A percentile compares a stretch with the other conserved stretches of the same genome.
phyloP scores from a whole-genome alignment of 164 flowering plant genomes.

The Euptelea pleiosperma region DNA sequence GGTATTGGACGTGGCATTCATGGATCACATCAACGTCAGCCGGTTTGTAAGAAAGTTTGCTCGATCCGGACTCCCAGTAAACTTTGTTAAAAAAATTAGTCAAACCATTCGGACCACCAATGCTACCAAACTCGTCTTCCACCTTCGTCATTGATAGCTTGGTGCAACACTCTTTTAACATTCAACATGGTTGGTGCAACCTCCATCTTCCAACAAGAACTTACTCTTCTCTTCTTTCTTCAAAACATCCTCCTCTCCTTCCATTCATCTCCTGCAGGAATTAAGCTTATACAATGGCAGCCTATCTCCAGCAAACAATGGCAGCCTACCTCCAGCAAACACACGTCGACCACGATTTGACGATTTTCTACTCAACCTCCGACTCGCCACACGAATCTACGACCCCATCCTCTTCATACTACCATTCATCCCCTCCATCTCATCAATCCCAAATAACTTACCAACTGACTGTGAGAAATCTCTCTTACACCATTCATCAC shows the following conservation, averaged over 20 bases:
- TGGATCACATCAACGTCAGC: too few species aligned
- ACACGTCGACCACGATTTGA: conserved; percentile 46
- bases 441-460: conserved; percentile 18
- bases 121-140: conserved; percentile 23
- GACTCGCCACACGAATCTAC: conserved; percentile 53
- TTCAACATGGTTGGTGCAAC: conserved; percentile 35
- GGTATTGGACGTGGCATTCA: too few species aligned
- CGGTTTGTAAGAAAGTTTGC: too few species aligned
- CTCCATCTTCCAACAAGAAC: conserved; percentile 18
- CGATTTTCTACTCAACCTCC: conserved; percentile 53
- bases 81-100: too few species aligned
- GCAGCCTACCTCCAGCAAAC: conserved; percentile 37
- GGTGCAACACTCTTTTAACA: conserved; percentile 1
- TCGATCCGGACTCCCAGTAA: too few species aligned
- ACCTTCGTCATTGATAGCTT: not conserved
- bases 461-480: conserved; percentile 44
- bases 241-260: not conserved
- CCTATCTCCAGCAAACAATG: conserved; percentile 24
- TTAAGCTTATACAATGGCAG: not conserved
- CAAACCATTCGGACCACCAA: conserved; percentile 32
- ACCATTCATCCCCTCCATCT: conserved; percentile 36
- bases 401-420: conserved; percentile 51
- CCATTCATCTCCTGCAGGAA: conserved; percentile 5
- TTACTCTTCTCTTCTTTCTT: conserved; percentile 2
- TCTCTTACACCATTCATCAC: conserved; percentile 51